Base-by-base conservation (phyloP, 2,329 filamentous ascomycete species). In the Ceratocystis lukuohia region DNA sequence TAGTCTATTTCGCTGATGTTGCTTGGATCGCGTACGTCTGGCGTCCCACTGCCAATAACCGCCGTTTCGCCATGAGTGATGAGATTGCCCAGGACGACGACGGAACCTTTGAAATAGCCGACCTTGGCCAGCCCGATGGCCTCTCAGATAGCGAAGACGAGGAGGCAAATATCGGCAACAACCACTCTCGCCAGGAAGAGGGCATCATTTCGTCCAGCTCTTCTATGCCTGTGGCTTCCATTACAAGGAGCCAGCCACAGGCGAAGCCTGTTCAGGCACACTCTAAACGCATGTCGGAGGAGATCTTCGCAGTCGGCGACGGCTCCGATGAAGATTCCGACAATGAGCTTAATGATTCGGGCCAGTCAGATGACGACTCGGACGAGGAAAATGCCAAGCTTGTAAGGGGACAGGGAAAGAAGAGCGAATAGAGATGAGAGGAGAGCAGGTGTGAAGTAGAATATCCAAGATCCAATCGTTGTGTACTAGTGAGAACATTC, bases 41-140 rank as follows among this genome's bases (percentile, higher is more conserved):
- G 94, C 83, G 94, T 61, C 94, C 94, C 5, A 97, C 93, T 25
- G 91, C 89, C 64, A 97, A 99, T 77, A 99, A 99, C 78, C 84
- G 92, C 71, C 85, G 94, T 67, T 99, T 99, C 72, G 94, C 94
- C 69, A 99, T 99, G 94, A 96, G 90, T 77, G 94, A 99, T 73
- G 94, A 99, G 84, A 88, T 99, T 73, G 93, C 94, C 2, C 94
- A 97, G 82, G 94, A 99, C 72, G 94, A 99, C 71, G 93, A 97
- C 73, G 94, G 94, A 45, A 84, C 80, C 59, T 99, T 99, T 74
- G 94, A 97, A 74, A 95, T 99, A 74, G 89, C 89, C 62, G 94
- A 94, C 66, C 88, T 99, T 69, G 91, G 90, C 64, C 89, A 90
- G 63, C 83, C 83, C 2, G 85, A 85, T 65, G 83, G 85, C 69